Conservation (phyloP, 768 basidiomycete species). For the Termitomyces sp. region DNA sequence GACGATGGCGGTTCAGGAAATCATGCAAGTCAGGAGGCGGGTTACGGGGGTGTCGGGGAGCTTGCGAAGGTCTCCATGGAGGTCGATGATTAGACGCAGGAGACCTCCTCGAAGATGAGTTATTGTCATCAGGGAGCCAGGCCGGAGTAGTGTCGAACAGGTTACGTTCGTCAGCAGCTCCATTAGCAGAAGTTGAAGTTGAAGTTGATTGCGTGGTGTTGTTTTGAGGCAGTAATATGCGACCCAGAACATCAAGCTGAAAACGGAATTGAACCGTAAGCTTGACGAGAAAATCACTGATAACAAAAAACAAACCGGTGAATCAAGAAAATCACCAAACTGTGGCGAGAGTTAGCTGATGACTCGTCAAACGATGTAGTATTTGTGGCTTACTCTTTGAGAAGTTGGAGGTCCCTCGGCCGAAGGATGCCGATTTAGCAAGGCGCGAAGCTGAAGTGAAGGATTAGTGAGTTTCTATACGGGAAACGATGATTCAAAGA, state of each 20-base stretch:
- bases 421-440: neutral
- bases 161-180: neutral
- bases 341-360: neutral
- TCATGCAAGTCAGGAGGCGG: conserved; percentile 16
- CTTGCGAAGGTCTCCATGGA: conserved; percentile 1
- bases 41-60: neutral
- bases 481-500: neutral
- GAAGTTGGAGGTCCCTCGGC: neutral
- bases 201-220: neutral
- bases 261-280: neutral
- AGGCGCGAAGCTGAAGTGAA: conserved; percentile 1
- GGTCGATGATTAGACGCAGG: neutral
- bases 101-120: neutral
- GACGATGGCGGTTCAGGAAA: conserved; percentile 18
- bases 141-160: neutral
- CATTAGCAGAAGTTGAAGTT: neutral
- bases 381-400: neutral
- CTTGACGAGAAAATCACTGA: neutral
- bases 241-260: conserved; percentile 1
- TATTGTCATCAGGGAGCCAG: neutral
- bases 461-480: neutral
- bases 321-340: neutral
- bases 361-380: neutral
- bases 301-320: neutral
- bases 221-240: neutral